Conservation (phyloP, 139 green algal species). For the Tetraselmis striata region DNA sequence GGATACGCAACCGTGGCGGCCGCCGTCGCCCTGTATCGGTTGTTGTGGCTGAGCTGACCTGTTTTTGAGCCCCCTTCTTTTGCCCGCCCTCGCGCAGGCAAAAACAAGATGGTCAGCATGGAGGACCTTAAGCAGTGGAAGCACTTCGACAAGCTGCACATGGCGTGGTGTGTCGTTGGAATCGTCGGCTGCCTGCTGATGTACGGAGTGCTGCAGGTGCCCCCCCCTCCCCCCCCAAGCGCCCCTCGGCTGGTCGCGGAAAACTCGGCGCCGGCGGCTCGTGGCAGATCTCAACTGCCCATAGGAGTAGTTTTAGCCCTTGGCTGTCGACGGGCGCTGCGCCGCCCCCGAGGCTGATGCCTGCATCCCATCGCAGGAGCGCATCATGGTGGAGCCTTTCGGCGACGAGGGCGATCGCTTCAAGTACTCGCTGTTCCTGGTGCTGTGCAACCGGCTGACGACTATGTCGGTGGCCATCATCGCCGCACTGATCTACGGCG, state of each 20-base stretch:
- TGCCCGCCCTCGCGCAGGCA: no score
- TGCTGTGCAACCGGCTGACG: constrained; percentile 42
- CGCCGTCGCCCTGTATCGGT: no score
- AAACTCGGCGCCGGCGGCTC: neutral
- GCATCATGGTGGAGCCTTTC: constrained; percentile 22
- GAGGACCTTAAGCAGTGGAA: neutral
- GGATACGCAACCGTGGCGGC: no score
- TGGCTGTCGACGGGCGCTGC: no score
- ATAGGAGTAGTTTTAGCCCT: neutral
- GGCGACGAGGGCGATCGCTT: constrained; percentile 24
- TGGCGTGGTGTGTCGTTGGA: constrained; percentile 52
- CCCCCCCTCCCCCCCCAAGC: neutral
- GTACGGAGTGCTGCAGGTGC: constrained; percentile 78
- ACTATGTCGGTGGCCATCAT: constrained; percentile 16
- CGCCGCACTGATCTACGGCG: neutral
- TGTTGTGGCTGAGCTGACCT: no score
- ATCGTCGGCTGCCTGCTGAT: constrained; percentile 67
- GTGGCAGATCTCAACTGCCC: no score
- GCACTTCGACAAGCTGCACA: constrained; percentile 30
- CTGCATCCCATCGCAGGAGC: constrained; percentile 2
- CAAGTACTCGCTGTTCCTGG: constrained; percentile 34
- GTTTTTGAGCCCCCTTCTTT: no score
- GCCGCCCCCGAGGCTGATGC: neutral
- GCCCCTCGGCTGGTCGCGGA: neutral
- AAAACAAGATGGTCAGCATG: constrained; percentile 13